Evolutionary conservation across 2,329 filamentous ascomycete genomes (phyloP).

Genomic region (Blastomyces parvus): DNA sequence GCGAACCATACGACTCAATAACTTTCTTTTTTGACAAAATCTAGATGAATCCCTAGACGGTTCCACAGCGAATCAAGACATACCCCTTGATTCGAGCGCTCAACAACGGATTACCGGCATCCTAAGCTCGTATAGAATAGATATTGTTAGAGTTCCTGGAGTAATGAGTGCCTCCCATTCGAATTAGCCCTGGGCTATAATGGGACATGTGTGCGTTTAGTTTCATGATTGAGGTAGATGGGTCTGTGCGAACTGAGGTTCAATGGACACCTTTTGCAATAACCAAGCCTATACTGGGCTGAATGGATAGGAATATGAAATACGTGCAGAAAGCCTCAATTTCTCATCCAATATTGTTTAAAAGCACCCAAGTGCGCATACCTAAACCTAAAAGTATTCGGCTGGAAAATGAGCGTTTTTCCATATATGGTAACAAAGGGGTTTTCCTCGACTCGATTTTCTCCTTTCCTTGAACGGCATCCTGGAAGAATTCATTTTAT

Average conservation of each 20-base stretch:
- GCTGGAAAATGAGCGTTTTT: background rate
- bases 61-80: background rate
- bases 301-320: background rate
- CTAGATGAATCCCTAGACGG: background rate
- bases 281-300: background rate
- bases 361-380: background rate
- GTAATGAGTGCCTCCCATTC: background rate
- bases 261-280: background rate
- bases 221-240: background rate
- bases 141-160: background rate
- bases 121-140: background rate
- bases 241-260: background rate
- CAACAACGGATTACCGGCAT: background rate
- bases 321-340: background rate
- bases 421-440: background rate
- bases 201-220: background rate
- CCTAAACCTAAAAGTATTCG: background rate
- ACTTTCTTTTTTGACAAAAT: background rate
- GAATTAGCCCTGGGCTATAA: background rate
- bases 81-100: background rate
- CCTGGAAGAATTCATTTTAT: background rate
- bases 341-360: background rate
- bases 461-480: background rate
- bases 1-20: background rate
- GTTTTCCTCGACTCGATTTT: background rate